Evolutionary conservation across 805 yeast genomes (phyloP), one percentile per base, ranked within the genome.

Genomic region (Kregervanrija delftensis): DNA sequence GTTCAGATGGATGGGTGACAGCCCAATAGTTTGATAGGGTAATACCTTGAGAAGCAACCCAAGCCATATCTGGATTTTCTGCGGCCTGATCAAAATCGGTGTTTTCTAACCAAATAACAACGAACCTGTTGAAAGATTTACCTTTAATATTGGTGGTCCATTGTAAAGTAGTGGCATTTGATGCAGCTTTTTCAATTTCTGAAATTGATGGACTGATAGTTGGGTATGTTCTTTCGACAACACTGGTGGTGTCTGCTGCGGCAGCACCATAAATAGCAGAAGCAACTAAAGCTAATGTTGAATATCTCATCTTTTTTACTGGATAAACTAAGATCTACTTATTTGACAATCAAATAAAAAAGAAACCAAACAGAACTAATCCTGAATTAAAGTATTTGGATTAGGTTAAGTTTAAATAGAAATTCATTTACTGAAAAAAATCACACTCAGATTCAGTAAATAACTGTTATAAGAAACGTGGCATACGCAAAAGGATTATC

Each of bases 1-100:
- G 77, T 65, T 74, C 74, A 6, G 79, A 73, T 46, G 79, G 77
- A 55, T 72, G 76, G 43, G 77, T 70, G 33, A 73, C 54, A 35
- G 73, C 71, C 68, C 74, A 74, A 66, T 75, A 74, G 68, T 75
- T 75, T 60, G 62, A 65, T 53, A 75, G 63, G 37, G 63, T 58
- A 44, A 73, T 63, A 58, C 78, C 80, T 45, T 69, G 56, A 51
- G 63, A 45, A 28, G 72, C 70, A 43, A 74, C 63, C 55, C 64
- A 63, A 55, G 63, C 60, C 53, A 75, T 58, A 43, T 71, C 73
- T 8, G 65, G 58, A 55, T 73, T 66, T 51, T 64, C 68, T 37
- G 65, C 66, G 38, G 79, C 79, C 53, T 74, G 74, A 53, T 70
- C 73, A 58, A 58, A 73, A 62, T 73, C 71, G 43, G 77, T 74